Base-by-base conservation (phyloP, 2,329 filamentous ascomycete species). In the Diplodia seriata region DNA sequence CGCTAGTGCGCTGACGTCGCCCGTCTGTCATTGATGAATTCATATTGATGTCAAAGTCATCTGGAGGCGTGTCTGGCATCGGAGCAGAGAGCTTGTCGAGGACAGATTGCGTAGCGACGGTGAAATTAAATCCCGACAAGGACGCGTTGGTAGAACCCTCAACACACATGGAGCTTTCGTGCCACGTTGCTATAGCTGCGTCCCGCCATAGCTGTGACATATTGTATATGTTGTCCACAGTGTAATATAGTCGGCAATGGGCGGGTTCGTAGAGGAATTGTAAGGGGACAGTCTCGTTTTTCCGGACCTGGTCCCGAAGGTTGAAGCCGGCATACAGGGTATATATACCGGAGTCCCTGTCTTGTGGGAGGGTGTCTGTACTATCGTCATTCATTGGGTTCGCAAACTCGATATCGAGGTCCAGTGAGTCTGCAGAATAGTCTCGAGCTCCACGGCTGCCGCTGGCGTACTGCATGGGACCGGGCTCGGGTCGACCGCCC, bases 391-490 rank as follows among this genome's bases (percentile, higher is more conserved):
- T 54, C 18, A 8, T n/a, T 7, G 33, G 15, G 12, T 38, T n/a
- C 15, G 7, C 66, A 29, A 50, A n/a, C n/a, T n/a, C n/a, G 62
- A 78, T 71, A 47, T 75, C 71, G 76, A 76, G n/a, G 75, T 79
- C 29, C 72, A 77, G 59, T 72, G 75, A 56, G 78, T 78, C 67
- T 73, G 71, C 71, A 43, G 70, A 70, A 68, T 73, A 74, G 2
- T 81, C 74, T 68, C 80, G 75, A 0, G 78, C 76, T 20, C 88
- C 88, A 69, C 88, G 86, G 40, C 84, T 84, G 18, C 88, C 89
- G 15, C 87, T 85, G 18, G 87, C 81, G 2, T 82, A 84, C 77
- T 90, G 87, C 81, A 90, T 89, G 0, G 83, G 82, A 0, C 76
- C 77, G 0, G 79, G 72, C 5, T 76, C 74, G 0, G 88, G 87